These are phyloP conservation scores for Eimeria maxima DNA, from an alignment of 169 alveolate genomes.

Conservation along the genomic window DNA sequence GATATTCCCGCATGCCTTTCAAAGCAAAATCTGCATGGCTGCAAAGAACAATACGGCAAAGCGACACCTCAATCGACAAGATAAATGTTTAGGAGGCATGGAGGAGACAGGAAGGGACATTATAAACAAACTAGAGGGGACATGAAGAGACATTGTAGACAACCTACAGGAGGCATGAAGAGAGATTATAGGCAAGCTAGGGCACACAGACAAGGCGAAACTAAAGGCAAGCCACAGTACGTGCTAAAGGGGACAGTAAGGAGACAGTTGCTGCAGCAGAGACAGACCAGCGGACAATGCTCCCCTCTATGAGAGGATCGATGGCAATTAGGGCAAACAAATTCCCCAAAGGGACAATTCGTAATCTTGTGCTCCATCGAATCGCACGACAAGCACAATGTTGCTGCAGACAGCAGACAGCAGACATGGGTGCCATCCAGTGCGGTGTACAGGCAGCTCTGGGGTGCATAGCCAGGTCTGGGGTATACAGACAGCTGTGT, in stretches of 20 bases:
- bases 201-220: too few species aligned
- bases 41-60: neutral
- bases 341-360: conserved; percentile 88
- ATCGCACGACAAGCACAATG: conserved; percentile 88
- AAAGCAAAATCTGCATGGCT: conserved; percentile 82
- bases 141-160: neutral
- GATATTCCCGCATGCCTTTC: conserved; percentile 80
- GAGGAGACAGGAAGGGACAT: neutral
- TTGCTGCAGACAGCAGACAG: conserved; percentile 55
- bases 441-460: too few species aligned
- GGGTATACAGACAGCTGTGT: too few species aligned
- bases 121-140: neutral
- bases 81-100: neutral
- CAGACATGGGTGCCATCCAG: neutral
- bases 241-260: too few species aligned
- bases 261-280: neutral
- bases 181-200: neutral
- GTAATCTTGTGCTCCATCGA: conserved; percentile 88
- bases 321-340: conserved; percentile 90
- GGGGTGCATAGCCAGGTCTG: too few species aligned
- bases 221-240: too few species aligned
- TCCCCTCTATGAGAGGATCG: conserved; percentile 88
- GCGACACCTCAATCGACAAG: neutral
- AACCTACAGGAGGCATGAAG: neutral
- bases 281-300: conserved; percentile 80